Base-by-base conservation (phyloP, 2,329 filamentous ascomycete genomes). In the Claviceps sp. region DNA sequence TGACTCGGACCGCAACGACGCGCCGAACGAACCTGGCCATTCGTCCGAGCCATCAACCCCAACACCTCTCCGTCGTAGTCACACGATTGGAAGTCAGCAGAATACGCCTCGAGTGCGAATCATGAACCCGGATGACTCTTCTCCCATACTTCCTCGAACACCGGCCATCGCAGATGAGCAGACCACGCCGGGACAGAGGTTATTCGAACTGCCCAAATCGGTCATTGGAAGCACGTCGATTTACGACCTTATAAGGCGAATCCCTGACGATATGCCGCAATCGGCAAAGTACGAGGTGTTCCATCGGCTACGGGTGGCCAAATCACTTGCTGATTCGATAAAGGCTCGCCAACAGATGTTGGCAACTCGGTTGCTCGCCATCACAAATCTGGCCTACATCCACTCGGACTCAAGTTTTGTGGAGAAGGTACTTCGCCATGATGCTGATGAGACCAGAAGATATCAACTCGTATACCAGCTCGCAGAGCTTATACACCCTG, bases 401-500 rank as follows among this genome's bases (percentile, higher is more conserved):
- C 85, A 94, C 59, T 76, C 78, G 2, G 94, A 98, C 61, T 71
- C 77, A 4, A 79, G 81, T n/a, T 95, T 98, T 60, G 75, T 89
- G 45, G 85, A 91, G 56, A 91, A 88, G 65, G 79, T 96, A 43
- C 76, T 95, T 49, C 87, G 87, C 57, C 84, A 90, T 59, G 94
- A 98, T 63, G 80, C 82, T 40, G 91, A 97, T 61, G 89, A 95
- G 66, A 89, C 90, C 2, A 84, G 90, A 54, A 81, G 88, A 49
- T 85, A 89, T 56, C 93, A 98, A 66, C 75, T 98, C 24, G 84
- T 89, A 3, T 94, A 94, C 62, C 94, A 98, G 67, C 78, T 98
- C 40, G 87, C 88, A 18, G 91, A 97, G 65, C 73, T 98, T 53
- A 85, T 97, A 22, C 90, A 95, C 59, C 88, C 91, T 11, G 83